Base-by-base conservation (phyloP, 345 rosid species). In the Brassica juncea region DNA sequence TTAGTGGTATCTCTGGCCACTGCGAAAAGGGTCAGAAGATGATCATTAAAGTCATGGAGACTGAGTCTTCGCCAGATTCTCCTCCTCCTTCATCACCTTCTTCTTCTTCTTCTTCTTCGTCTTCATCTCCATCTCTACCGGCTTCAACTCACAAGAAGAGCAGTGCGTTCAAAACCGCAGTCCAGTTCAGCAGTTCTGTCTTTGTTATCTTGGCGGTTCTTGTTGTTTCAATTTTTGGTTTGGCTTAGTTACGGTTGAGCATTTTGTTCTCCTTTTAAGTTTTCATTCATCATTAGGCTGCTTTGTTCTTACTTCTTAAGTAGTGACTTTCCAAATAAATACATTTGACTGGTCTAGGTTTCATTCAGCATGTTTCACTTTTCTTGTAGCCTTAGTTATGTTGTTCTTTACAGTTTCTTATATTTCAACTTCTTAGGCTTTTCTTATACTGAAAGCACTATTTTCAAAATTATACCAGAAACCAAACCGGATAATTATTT, bases 41-140 rank as follows among this genome's bases (percentile, higher is more conserved):
- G 91, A 89, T 89, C 85, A 77, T 89, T 55, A 91, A 91, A 76
- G 93, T 91, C 10, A 71, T 91, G 87, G 88, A 89, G 77, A 64
- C 60, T 0, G 84, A 70, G 30, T 65, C 49, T 76, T 83, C 84
- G 0, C 76, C 82, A 0, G 72, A 15, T 68, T 83, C 85, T 6
- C 82, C 83, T 6, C 76, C 76, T 39, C 79, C 76, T 27, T 10
- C 80, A 1, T 42, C 49, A 42, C 49, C 49, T 15, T n/a, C 57
- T 15, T n/a, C 57, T 19, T 19, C 57, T 19, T 19, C 19, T 52
- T 52, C 57, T 52, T 47, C 54, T 4, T 47, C 82, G 0, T 73
- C 82, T n/a, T 30, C 77, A 5, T 68, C 75, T 1, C 4, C 83
- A 19, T 80, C 83, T 74, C 76, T 57, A 8, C 70, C 80, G 16